A percentile compares a stretch with the other conserved stretches of the same genome.
Evolutionary conservation across 345 rosid genomes (phyloP).

Genomic region (Melaleuca quinquenervia): DNA sequence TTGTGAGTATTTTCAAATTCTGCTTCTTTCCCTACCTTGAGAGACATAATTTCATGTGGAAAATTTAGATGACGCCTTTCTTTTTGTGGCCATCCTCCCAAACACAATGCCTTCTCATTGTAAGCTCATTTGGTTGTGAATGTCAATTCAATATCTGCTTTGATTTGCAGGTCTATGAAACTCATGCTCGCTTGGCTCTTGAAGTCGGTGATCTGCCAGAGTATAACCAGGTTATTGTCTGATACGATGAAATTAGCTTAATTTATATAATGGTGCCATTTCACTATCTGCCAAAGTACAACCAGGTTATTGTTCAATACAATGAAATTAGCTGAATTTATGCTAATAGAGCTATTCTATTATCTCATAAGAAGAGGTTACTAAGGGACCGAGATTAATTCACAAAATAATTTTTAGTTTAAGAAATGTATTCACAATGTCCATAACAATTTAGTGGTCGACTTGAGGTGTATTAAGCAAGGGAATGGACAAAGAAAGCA

Average conservation of each 20-base stretch:
- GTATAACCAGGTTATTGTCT: conserved; percentile 73
- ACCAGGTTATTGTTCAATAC: conserved; percentile 49
- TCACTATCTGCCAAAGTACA: conserved; percentile 61
- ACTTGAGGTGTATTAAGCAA: background rate
- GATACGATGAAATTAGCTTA: background rate
- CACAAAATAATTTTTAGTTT: background rate
- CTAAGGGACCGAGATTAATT: background rate
- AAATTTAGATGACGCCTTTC: background rate
- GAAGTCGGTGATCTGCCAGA: conserved; percentile 90
- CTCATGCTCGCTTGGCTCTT: conserved; percentile 94
- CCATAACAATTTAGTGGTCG: background rate
- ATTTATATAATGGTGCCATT: background rate
- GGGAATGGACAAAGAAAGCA: background rate
- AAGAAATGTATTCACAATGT: background rate
- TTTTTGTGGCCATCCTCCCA: background rate
- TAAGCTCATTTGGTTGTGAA: background rate
- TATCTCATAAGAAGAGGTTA: background rate
- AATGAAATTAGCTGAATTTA: background rate
- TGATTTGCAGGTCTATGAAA: conserved; percentile 85
- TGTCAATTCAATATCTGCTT: background rate
- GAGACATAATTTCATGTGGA: background rate
- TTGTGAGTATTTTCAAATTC: background rate
- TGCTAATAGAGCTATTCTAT: background rate
- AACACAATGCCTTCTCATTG: background rate
- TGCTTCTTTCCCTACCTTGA: background rate